A percentile compares a stretch with the other conserved stretches of the same genome.
phyloP scores from a whole-genome alignment of 2,329 filamentous ascomycete genomes.

The Alternaria sp. region DNA sequence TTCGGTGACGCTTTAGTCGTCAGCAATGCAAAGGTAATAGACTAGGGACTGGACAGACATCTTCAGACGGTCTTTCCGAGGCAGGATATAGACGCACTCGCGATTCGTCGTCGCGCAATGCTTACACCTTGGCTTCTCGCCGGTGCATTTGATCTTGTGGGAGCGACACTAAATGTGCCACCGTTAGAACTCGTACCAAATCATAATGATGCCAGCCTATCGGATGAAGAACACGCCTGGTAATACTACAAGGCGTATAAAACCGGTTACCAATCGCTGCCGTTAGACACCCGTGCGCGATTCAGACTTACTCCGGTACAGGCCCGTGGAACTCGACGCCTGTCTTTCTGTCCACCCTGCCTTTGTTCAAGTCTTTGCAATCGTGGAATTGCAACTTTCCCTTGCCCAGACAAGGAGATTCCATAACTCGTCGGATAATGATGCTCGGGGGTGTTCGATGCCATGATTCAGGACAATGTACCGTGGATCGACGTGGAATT shows the following conservation, averaged over 20 bases:
- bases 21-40: slow-evolving; percentile 9
- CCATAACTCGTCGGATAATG: slow-evolving; percentile 12
- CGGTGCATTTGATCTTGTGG: slow-evolving; percentile 55
- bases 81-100: slow-evolving; percentile 52
- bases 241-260: not conserved
- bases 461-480: slow-evolving; percentile 16
- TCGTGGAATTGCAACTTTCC: slow-evolving; percentile 47
- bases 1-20: slow-evolving; percentile 38
- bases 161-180: slow-evolving; percentile 44
- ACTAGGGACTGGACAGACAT: slow-evolving; percentile 32
- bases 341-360: slow-evolving; percentile 28
- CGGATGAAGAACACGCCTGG: not conserved
- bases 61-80: slow-evolving; percentile 51
- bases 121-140: slow-evolving; percentile 48
- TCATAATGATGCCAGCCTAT: slow-evolving; percentile 6
- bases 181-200: slow-evolving; percentile 21
- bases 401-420: slow-evolving; percentile 19
- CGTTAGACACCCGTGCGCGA: slow-evolving; percentile 3
- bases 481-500: slow-evolving; percentile 9
- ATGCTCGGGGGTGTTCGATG: slow-evolving; percentile 19
- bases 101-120: slow-evolving; percentile 47
- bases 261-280: not conserved
- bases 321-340: slow-evolving; percentile 38
- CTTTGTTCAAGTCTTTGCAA: slow-evolving; percentile 29
- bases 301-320: slow-evolving; percentile 39